phyloP scores from a whole-genome alignment of 345 rosid species.

The Sonneratia caseolaris region DNA sequence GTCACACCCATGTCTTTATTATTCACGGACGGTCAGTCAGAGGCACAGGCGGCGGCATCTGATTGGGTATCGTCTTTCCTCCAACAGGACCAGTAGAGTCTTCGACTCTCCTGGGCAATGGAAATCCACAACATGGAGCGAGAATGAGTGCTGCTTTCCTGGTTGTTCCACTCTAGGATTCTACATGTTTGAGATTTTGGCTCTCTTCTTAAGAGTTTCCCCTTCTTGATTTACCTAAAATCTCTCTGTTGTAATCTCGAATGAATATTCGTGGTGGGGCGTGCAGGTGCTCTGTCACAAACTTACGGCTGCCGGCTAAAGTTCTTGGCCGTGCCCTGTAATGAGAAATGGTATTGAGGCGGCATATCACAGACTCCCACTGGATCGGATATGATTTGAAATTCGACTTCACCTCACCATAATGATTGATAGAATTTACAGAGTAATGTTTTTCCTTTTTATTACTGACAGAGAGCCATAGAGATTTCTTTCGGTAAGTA shows the following conservation, averaged over 20 bases:
- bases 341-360: not conserved
- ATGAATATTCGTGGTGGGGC: not conserved
- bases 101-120: not conserved
- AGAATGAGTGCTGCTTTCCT: slow-evolving; percentile 21
- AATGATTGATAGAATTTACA: too few species aligned
- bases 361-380: too few species aligned
- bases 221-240: not conserved
- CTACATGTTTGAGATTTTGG: slow-evolving; percentile 4
- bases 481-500: too few species aligned
- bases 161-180: not conserved
- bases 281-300: not conserved
- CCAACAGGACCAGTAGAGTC: slow-evolving; percentile 26
- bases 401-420: too few species aligned
- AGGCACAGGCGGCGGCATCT: slow-evolving; percentile 32
- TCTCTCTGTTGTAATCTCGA: not conserved
- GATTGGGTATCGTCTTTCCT: slow-evolving; percentile 59
- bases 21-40: slow-evolving; percentile 21
- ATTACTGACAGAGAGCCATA: too few species aligned
- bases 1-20: slow-evolving; percentile 53
- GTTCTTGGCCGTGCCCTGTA: not conserved
- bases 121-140: slow-evolving; percentile 1
- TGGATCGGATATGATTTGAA: too few species aligned
- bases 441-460: too few species aligned
- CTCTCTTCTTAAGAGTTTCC: not conserved
- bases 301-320: not conserved